These are phyloP conservation scores for Candida stauntonica DNA, from an alignment of 805 yeast genomes.

Conservation along the genomic window DNA sequence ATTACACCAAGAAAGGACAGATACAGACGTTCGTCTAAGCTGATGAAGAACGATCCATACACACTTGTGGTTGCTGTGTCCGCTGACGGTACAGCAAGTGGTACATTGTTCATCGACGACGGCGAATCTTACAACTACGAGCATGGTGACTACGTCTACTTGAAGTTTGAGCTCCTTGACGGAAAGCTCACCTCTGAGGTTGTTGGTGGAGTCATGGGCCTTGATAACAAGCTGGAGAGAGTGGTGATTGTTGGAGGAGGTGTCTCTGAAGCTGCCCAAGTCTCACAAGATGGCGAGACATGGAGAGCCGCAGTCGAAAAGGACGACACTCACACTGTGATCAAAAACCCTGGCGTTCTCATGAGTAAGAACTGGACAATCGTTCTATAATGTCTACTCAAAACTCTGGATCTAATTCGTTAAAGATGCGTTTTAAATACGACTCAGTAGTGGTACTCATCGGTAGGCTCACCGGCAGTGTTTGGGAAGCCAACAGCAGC, in stretches of 20 bases:
- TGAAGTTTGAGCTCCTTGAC: slow-evolving; percentile 37
- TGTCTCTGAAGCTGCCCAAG: slow-evolving; percentile 15
- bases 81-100: slow-evolving; percentile 45
- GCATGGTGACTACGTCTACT: slow-evolving; percentile 44
- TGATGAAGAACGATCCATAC: slow-evolving; percentile 78
- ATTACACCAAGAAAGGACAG: slow-evolving; percentile 65
- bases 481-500: slow-evolving; percentile 63
- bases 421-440: too few relatives aligned
- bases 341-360: slow-evolving; percentile 49
- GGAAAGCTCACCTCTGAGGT: slow-evolving; percentile 30
- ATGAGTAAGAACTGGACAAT: slow-evolving; percentile 47
- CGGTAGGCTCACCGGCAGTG: slow-evolving; percentile 51
- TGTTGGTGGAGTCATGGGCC: slow-evolving; percentile 23
- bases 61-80: slow-evolving; percentile 63
- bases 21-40: slow-evolving; percentile 71
- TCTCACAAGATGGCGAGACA: slow-evolving; percentile 35
- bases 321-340: slow-evolving; percentile 23
- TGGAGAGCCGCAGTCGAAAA: slow-evolving; percentile 34
- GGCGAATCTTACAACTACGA: slow-evolving; percentile 65
- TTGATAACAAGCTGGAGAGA: slow-evolving; percentile 44
- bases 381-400: neutral
- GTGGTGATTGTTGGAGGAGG: slow-evolving; percentile 44
- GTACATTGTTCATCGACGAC: slow-evolving; percentile 74
- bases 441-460: slow-evolving; percentile 57
- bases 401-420: too few relatives aligned